Percentiles rank a stretch among this genome's conserved stretches.
These are phyloP conservation scores for Metschnikowia cerradonensis DNA, from an alignment of 805 yeast species.

Conservation along the genomic window DNA sequence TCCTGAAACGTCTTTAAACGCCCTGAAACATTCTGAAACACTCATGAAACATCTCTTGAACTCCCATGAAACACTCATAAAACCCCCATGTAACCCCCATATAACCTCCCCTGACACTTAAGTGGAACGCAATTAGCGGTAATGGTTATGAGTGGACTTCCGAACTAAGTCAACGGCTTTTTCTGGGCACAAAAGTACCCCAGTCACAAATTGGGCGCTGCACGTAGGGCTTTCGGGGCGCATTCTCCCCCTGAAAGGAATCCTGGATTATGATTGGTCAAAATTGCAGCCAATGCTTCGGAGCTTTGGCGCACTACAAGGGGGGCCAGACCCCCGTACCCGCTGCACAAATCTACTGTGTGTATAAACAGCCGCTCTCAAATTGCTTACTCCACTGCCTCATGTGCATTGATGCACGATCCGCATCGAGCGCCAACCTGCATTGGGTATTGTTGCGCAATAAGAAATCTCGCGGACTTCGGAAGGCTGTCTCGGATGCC, in stretches of 20 bases:
- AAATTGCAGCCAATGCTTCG: background rate
- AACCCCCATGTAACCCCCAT: background rate
- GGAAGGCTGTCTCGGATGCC: background rate
- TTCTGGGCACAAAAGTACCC: background rate
- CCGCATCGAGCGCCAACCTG: background rate
- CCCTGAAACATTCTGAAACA: background rate
- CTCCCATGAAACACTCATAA: background rate
- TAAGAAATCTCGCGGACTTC: slow-evolving; percentile 1
- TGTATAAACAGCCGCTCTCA: background rate
- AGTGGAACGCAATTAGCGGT: too few relatives aligned
- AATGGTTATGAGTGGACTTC: too few relatives aligned
- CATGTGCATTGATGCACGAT: background rate
- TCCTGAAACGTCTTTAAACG: background rate
- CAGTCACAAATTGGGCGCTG: too few relatives aligned
- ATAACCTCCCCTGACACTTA: background rate
- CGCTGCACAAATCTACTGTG: background rate
- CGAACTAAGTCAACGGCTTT: too few relatives aligned
- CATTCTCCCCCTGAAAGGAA: too few relatives aligned
- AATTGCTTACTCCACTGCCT: slow-evolving; percentile 1
- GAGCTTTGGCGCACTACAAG: background rate
- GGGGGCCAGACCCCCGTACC: background rate
- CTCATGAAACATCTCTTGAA: background rate
- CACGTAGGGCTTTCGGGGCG: too few relatives aligned
- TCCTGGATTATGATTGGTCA: too few relatives aligned
- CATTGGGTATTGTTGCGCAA: background rate